Evolutionary conservation across 2,329 filamentous ascomycete genomes (phyloP).

Genomic region (Scytalidium lignicola): DNA sequence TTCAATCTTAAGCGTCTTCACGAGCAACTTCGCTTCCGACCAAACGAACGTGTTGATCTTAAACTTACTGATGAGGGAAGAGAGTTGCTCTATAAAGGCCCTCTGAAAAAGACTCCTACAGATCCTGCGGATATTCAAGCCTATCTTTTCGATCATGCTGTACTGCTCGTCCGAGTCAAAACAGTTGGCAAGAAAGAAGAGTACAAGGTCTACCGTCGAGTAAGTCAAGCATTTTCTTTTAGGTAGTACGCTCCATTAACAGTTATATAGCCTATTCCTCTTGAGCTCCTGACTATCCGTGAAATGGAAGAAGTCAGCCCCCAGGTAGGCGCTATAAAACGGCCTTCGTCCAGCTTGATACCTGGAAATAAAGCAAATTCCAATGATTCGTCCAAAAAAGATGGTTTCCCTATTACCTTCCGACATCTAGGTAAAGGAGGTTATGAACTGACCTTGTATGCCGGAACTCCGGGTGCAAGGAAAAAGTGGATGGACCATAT

Average conservation of each 20-base stretch:
- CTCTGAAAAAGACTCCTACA: constrained; percentile 85
- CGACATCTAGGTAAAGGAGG: constrained; percentile 92
- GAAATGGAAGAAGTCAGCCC: constrained; percentile 96
- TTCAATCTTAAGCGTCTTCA: constrained; percentile 93
- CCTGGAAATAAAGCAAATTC: constrained; percentile 48
- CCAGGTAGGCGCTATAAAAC: constrained; percentile 71
- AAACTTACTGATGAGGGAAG: constrained; percentile 91
- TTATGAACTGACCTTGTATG: constrained; percentile 87
- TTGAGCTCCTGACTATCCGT: constrained; percentile 87
- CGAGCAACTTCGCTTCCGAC: constrained; percentile 83
- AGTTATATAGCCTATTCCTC: constrained; percentile 67
- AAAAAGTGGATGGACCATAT: constrained; percentile 98
- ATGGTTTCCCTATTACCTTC: constrained; percentile 94
- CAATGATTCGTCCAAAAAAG: constrained; percentile 56
- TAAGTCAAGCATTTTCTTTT: constrained; percentile 27
- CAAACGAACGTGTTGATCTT: constrained; percentile 86
- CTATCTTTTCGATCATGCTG: constrained; percentile 93
- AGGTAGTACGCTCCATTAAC: constrained; percentile 5
- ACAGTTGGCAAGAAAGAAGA: constrained; percentile 90
- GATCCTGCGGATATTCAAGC: constrained; percentile 88
- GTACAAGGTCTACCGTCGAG: constrained; percentile 83
- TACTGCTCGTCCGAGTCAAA: constrained; percentile 87
- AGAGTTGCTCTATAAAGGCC: constrained; percentile 90
- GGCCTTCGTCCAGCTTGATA: constrained; percentile 82
- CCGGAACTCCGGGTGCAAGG: constrained; percentile 75